Percentiles rank a stretch among this genome's conserved stretches.
Conservation (phyloP, 805 yeast genomes). For the Wickerhamomyces ciferrii region DNA sequence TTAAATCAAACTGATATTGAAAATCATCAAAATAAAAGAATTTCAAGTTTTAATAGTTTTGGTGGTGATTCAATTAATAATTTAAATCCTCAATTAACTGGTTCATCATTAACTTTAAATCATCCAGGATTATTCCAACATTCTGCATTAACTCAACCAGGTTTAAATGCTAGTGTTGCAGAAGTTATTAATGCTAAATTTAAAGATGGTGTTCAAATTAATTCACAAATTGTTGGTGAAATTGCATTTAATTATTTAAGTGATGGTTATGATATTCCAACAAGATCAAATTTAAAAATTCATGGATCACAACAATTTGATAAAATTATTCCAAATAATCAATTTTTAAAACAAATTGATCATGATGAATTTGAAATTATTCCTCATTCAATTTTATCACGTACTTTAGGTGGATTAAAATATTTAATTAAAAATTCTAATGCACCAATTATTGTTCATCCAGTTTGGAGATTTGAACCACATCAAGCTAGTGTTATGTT, state of each 20-base stretch:
- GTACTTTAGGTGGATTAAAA: constrained; percentile 77
- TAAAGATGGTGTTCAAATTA: constrained; percentile 56
- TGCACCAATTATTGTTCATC: constrained; percentile 69
- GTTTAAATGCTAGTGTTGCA: constrained; percentile 79
- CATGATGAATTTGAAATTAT: constrained; percentile 36
- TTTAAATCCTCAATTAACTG: constrained; percentile 39
- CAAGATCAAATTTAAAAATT: constrained; percentile 37
- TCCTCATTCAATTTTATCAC: constrained; percentile 48
- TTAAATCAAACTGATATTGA: constrained; percentile 31
- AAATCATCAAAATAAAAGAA: constrained; percentile 19
- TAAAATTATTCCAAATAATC: constrained; percentile 45
- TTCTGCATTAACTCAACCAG: constrained; percentile 47
- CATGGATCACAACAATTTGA: constrained; percentile 36
- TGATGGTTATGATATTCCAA: constrained; percentile 28
- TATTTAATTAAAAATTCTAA: constrained; percentile 51
- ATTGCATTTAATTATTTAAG: constrained; percentile 69
- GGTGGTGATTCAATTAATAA: constrained; percentile 22
- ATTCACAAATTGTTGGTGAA: constrained; percentile 75
- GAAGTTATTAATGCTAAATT: constrained; percentile 76
- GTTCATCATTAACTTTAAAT: constrained; percentile 30
- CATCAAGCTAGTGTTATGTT: constrained; percentile 84
- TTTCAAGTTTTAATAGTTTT: constrained; percentile 20
- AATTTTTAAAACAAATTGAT: constrained; percentile 46
- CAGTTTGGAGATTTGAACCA: constrained; percentile 86
- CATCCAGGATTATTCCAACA: constrained; percentile 38